phyloP scores from a whole-genome alignment of 371 early-diverging fungal species.

The Lichtheimia ramosa region DNA sequence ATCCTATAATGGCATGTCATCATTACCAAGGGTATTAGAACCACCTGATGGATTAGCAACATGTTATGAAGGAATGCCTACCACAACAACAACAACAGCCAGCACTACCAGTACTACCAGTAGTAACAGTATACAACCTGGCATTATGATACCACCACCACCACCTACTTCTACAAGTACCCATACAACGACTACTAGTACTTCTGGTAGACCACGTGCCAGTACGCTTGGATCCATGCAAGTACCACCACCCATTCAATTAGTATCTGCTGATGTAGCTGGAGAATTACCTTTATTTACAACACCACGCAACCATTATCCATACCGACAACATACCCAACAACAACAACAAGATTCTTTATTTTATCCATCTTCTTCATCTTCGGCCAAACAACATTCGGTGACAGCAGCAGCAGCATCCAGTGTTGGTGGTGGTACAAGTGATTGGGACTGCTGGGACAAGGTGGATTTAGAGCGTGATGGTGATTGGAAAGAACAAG shows the following conservation, averaged over 20 bases:
- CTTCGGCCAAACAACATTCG: background rate
- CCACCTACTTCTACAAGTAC: background rate
- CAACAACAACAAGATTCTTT: conserved; percentile 1
- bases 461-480: conserved; percentile 22
- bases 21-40: conserved; percentile 36
- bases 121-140: conserved; percentile 6
- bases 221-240: conserved; percentile 47
- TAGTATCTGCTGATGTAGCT: background rate
- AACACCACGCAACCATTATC: background rate
- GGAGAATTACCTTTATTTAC: background rate
- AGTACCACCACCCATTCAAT: conserved; percentile 33
- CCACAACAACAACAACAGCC: background rate
- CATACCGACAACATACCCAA: conserved; percentile 3
- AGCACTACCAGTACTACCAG: background rate
- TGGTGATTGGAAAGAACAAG: conserved; percentile 17
- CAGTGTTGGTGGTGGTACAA: background rate
- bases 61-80: conserved; percentile 7
- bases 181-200: background rate
- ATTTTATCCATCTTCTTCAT: background rate
- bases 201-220: conserved; percentile 36
- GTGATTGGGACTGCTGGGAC: background rate
- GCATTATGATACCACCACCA: background rate
- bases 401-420: background rate
- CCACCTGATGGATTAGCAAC: conserved; percentile 18
- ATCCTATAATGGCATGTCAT: conserved; percentile 16